Base-by-base conservation (phyloP, 2,329 filamentous ascomycete species). In the Rhinocladiella mackenziei region DNA sequence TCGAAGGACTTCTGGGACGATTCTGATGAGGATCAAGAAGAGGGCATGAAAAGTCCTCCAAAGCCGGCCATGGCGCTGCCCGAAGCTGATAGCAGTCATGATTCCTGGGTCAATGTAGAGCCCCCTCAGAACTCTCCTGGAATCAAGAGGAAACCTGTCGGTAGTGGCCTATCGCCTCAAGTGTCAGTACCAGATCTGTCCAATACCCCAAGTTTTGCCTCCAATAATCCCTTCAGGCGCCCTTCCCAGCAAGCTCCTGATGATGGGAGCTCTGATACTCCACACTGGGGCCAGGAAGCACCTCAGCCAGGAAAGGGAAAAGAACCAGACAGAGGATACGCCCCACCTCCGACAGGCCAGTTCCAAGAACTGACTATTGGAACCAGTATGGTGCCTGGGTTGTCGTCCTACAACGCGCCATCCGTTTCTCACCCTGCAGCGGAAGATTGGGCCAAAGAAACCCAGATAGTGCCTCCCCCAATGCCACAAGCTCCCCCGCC, bases 1-100 rank as follows among this genome's bases (percentile, higher is more conserved):
- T 58, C 56, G 13, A 48, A 50, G 26, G 53, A 53, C 9, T 57
- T 52, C 43, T 57, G 56, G 55, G 55, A 56, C 20, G 55, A 58
- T 22, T 53, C 52, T 8, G 50, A 53, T 22, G 45, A 48, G 14
- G 45, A 31, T 11, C 26, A 45, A 48, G 48, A 39, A 7, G 22
- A 30, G 25, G 33, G 41, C 4, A 37, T 35, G 28, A 48, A 50
- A 22, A 45, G 43, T 31, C 40, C 43, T 8, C 37, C 26, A 19
- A 43, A 45, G 28, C 30, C 31, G n/a, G 17, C 14, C 22, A 33
- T 30, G 10, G 14, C 37, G 8, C 26, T 42, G 7, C 35, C 44
- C 4, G 31, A 42, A n/a, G 19, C 29, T 20, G 46, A 52, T 13
- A 20, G 37, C 5, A 45, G 43, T 34, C 20, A 45, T 13, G 45